phyloP scores from a whole-genome alignment of 495 filamentous ascomycete genomes.

The Lentithecium fluviatile region DNA sequence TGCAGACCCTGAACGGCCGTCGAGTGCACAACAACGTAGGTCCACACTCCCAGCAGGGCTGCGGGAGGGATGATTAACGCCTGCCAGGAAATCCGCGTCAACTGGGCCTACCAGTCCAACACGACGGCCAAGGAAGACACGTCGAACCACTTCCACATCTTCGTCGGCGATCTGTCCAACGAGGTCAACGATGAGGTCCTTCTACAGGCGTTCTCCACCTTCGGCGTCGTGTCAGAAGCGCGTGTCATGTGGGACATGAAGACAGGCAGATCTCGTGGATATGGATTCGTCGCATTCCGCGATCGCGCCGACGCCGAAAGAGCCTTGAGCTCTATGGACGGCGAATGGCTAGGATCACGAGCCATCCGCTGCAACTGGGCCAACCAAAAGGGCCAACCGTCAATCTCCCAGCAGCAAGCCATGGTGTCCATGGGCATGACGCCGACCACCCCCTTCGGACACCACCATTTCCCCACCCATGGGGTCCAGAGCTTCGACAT shows the following conservation, averaged over 20 bases:
- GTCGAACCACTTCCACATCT: constrained; percentile 98
- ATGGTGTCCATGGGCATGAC: constrained; percentile 99
- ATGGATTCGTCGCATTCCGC: constrained; percentile 97
- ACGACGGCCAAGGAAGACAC: constrained; percentile 94
- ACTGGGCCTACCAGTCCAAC: constrained; percentile 99
- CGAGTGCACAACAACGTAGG: constrained; percentile 91
- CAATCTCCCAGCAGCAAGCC: constrained; percentile 93
- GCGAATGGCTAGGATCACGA: constrained; percentile 97
- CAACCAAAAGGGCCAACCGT: constrained; percentile 98
- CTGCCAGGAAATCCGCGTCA: constrained; percentile 91
- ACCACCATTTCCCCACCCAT: constrained; percentile 97
- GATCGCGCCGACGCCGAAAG: constrained; percentile 94
- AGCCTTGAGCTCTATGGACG: constrained; percentile 95
- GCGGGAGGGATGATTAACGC: neutral
- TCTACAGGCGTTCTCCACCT: constrained; percentile 92
- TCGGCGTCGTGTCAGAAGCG: constrained; percentile 96
- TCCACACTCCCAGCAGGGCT: constrained; percentile 7
- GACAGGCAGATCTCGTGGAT: constrained; percentile 94
- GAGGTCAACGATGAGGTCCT: constrained; percentile 98
- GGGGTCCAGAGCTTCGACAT: constrained; percentile 97
- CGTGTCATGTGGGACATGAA: constrained; percentile 99
- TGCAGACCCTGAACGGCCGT: constrained; percentile 93
- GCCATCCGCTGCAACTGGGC: constrained; percentile 99
- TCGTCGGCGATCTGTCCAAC: constrained; percentile 96
- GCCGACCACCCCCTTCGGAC: constrained; percentile 91